phyloP scores from a whole-genome alignment of 495 filamentous ascomycete species.

The Lepraria neglecta region DNA sequence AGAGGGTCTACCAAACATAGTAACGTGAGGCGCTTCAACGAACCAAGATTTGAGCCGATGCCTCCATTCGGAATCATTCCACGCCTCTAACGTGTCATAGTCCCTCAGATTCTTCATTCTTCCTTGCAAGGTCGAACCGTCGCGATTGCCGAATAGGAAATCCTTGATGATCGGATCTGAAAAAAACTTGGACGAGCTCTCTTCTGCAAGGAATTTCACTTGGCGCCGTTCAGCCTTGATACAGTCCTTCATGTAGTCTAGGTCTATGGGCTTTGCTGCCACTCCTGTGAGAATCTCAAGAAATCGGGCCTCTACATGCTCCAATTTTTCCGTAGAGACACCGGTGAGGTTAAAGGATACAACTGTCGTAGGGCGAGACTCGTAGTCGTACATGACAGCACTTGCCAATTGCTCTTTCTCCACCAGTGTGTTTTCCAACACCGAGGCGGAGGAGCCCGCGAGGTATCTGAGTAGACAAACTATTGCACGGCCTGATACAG shows the following conservation, averaged over 20 bases:
- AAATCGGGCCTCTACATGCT: constrained; percentile 74
- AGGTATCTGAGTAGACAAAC: constrained; percentile 76
- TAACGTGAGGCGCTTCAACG: constrained; percentile 75
- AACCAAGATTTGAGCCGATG: constrained; percentile 77
- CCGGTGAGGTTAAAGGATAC: constrained; percentile 77
- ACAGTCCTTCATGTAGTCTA: constrained; percentile 83
- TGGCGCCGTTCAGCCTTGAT: constrained; percentile 70
- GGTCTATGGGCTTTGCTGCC: constrained; percentile 71
- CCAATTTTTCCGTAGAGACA: constrained; percentile 80
- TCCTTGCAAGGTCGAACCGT: constrained; percentile 66
- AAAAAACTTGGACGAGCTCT: constrained; percentile 58
- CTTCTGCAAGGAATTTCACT: constrained; percentile 69
- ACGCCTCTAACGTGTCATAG: constrained; percentile 69
- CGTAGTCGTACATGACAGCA: constrained; percentile 66
- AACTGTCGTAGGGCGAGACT: constrained; percentile 70
- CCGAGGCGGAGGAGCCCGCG: constrained; percentile 82
- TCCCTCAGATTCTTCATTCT: constrained; percentile 61
- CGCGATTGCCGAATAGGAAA: constrained; percentile 80
- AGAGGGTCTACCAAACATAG: constrained; percentile 81
- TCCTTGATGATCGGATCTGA: constrained; percentile 78
- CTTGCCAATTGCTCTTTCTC: constrained; percentile 90
- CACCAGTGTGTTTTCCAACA: constrained; percentile 86
- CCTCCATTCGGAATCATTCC: constrained; percentile 80
- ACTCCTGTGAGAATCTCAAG: constrained; percentile 77
- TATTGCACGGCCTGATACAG: constrained; percentile 55